Evolutionary conservation across 257 asterid genomes (phyloP).

Genomic region (Ligustrum vulgare): DNA sequence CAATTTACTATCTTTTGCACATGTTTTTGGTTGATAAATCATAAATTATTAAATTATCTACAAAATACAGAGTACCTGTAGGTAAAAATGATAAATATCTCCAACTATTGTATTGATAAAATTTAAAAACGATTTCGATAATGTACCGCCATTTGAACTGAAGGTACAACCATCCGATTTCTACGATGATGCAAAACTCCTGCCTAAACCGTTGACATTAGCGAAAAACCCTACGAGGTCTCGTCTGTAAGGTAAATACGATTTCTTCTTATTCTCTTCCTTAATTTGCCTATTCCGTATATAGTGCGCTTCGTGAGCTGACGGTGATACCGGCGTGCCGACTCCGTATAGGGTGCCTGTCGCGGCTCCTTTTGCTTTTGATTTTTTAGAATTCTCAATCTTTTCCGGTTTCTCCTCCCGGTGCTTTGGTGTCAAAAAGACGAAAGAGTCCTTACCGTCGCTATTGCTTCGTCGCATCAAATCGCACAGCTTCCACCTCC

Average conservation of each 20-base stretch:
- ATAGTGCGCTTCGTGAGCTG: slow-evolving; percentile 69
- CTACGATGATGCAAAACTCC: slow-evolving; percentile 41
- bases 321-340: slow-evolving; percentile 29
- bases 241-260: slow-evolving; percentile 75
- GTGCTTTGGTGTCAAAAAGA: slow-evolving; percentile 55
- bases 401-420: slow-evolving; percentile 32
- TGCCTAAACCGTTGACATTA: slow-evolving; percentile 45
- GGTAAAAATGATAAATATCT: neutral
- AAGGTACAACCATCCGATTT: slow-evolving; percentile 16
- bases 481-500: slow-evolving; percentile 73
- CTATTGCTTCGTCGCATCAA: slow-evolving; percentile 81
- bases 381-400: slow-evolving; percentile 23
- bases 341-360: slow-evolving; percentile 9
- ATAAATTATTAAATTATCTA: neutral
- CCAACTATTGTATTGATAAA: neutral
- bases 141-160: slow-evolving; percentile 20
- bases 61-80: neutral
- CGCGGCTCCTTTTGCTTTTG: slow-evolving; percentile 26
- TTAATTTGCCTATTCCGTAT: slow-evolving; percentile 50
- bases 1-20: neutral
- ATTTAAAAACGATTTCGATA: neutral
- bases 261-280: slow-evolving; percentile 60
- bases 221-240: slow-evolving; percentile 72
- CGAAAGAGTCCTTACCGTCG: slow-evolving; percentile 73
- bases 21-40: neutral